phyloP scores from a whole-genome alignment of 768 basidiomycete species.

The Auriscalpium vulgare region DNA sequence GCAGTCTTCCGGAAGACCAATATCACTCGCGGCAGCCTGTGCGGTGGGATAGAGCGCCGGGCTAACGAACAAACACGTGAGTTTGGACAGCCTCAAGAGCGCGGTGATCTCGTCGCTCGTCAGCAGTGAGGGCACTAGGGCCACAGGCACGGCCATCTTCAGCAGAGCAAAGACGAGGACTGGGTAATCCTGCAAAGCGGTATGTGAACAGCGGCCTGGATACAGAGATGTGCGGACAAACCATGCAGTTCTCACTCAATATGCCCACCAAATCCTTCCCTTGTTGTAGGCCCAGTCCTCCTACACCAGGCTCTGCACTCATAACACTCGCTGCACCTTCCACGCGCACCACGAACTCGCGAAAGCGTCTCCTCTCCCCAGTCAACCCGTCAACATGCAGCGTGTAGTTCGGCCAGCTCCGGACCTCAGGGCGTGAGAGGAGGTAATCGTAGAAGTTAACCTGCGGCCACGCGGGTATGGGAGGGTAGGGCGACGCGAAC shows the following conservation, averaged over 20 bases:
- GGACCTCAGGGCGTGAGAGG: background rate
- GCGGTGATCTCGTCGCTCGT: conserved; percentile 52
- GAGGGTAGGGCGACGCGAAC: background rate
- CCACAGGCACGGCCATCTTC: conserved; percentile 42
- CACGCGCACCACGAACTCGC: conserved; percentile 43
- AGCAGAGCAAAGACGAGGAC: conserved; percentile 43
- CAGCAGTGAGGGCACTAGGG: conserved; percentile 43
- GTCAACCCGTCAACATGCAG: conserved; percentile 49
- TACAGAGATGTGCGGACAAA: conserved; percentile 25
- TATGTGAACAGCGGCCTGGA: background rate
- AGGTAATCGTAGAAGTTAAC: conserved; percentile 6
- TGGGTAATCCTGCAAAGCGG: conserved; percentile 40
- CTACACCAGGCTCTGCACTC: conserved; percentile 29
- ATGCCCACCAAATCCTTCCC: conserved; percentile 54
- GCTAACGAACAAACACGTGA: conserved; percentile 48
- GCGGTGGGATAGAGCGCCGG: conserved; percentile 36
- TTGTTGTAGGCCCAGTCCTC: conserved; percentile 44
- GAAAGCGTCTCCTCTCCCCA: conserved; percentile 36
- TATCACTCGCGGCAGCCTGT: conserved; percentile 27
- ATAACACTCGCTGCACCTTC: conserved; percentile 49
- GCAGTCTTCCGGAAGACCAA: conserved; percentile 28
- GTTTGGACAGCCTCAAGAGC: conserved; percentile 36
- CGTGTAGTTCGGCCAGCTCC: conserved; percentile 44
- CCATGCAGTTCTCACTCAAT: conserved; percentile 61
- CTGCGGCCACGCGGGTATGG: background rate